Evolutionary conservation across 2,329 filamentous ascomycete genomes (phyloP).

Genomic region (Penicillium oxalicum): DNA sequence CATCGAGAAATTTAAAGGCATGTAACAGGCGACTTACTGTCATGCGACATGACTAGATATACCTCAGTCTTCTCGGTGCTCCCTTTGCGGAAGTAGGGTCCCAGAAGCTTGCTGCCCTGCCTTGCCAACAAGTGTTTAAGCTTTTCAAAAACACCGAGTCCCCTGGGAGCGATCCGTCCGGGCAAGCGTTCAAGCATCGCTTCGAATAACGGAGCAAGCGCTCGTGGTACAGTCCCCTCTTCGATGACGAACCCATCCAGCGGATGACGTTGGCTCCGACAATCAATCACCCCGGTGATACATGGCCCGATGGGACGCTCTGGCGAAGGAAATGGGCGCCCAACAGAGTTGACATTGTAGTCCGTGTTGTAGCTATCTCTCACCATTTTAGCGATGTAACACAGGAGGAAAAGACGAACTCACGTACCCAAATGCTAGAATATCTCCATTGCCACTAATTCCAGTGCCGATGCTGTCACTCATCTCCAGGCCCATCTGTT

Average conservation of each 20-base stretch:
- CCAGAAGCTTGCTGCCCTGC: slow-evolving; percentile 50
- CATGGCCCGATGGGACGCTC: slow-evolving; percentile 9
- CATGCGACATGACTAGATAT: slow-evolving; percentile 63
- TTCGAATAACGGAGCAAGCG: slow-evolving; percentile 11
- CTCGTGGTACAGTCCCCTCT: slow-evolving; percentile 14
- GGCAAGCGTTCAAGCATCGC: slow-evolving; percentile 8
- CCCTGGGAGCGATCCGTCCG: neutral
- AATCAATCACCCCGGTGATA: slow-evolving; percentile 15
- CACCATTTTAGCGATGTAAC: neutral
- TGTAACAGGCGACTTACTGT: slow-evolving; percentile 31
- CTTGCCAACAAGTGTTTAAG: neutral
- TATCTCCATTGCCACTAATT: slow-evolving; percentile 8
- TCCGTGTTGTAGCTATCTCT: slow-evolving; percentile 36
- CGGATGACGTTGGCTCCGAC: slow-evolving; percentile 2
- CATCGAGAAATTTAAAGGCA: neutral
- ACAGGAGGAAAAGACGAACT: neutral
- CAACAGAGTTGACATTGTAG: slow-evolving; percentile 4
- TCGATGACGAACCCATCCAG: slow-evolving; percentile 14
- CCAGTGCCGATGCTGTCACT: slow-evolving; percentile 50
- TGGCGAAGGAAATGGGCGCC: neutral
- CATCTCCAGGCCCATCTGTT: slow-evolving; percentile 52
- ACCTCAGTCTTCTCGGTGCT: slow-evolving; percentile 56
- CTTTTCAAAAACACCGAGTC: neutral
- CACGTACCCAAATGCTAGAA: slow-evolving; percentile 6
- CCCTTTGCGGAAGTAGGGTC: slow-evolving; percentile 52